A percentile compares a stretch with the other conserved stretches of the same genome.
phyloP scores from a whole-genome alignment of 1,284 basidiomycete species.

The Melampsora medusae region DNA sequence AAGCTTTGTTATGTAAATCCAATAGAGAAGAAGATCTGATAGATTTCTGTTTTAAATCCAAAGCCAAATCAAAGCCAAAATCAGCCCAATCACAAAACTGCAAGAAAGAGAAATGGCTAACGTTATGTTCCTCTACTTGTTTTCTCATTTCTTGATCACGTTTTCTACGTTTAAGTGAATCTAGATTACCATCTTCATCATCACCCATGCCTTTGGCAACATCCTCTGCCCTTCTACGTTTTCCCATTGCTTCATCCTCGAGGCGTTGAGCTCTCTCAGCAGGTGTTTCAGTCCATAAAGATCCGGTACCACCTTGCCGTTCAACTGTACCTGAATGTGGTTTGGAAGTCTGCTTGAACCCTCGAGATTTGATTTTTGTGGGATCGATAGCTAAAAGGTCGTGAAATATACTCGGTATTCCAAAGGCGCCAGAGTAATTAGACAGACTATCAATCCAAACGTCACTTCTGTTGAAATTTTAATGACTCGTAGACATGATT shows the following conservation, averaged over 20 bases:
- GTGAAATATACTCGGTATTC: neutral
- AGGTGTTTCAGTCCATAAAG: slow-evolving; percentile 88
- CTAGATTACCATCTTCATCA: slow-evolving; percentile 53
- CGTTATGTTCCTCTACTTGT: slow-evolving; percentile 76
- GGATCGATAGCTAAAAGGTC: slow-evolving; percentile 64
- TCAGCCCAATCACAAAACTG: neutral
- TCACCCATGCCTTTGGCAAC: slow-evolving; percentile 56
- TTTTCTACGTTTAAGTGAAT: slow-evolving; percentile 60
- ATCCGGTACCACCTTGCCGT: slow-evolving; percentile 53
- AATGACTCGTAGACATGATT: slow-evolving; percentile 12
- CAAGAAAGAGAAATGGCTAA: slow-evolving; percentile 56
- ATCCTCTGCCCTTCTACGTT: slow-evolving; percentile 69
- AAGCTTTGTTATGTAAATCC: slow-evolving; percentile 62
- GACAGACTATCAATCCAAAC: too few species aligned
- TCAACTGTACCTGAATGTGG: slow-evolving; percentile 55
- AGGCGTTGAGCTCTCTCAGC: slow-evolving; percentile 77
- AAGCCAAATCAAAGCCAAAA: neutral
- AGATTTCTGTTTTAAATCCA: slow-evolving; percentile 59
- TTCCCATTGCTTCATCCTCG: slow-evolving; percentile 79
- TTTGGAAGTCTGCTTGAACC: slow-evolving; percentile 64
- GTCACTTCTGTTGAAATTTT: neutral
- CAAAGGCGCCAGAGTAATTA: neutral
- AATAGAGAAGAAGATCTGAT: slow-evolving; percentile 69
- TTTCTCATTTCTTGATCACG: slow-evolving; percentile 67
- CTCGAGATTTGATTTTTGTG: slow-evolving; percentile 68